Base-by-base conservation (phyloP, 1,139 yeast species). In the Schizosaccharomyces versatilis region DNA sequence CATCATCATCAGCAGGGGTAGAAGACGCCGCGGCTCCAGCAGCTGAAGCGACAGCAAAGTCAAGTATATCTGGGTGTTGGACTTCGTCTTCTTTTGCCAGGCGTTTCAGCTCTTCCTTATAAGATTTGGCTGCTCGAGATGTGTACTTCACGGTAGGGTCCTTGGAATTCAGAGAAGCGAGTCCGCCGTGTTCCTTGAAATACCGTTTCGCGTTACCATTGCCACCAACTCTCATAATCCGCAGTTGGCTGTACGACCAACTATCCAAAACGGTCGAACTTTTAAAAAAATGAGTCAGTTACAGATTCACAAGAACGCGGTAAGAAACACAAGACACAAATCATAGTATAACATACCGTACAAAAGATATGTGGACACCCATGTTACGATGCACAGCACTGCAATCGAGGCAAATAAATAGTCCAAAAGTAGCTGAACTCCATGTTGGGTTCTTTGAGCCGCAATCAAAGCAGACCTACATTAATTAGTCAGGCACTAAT, bases 361-460 rank as follows among this genome's bases (percentile, higher is more conserved):
- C 98, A 70, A 93, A 93, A 51, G 97, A 86, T 58, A 90, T 80
- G 68, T 93, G 98, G 53, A 90, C 98, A 44, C 99, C 99, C 56
- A 90, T 73, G 39, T 95, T 94, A 67, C 99, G 67, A 68, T 90
- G 99, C 59, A 84, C 74, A 54, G 98, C 96, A 47, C 97, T 95
- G 73, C 98, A 90, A 68, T 90, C 98, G 59, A 90, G 76, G 70
- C 99, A 93, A 65, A 90, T 86, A 67, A 86, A 86, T 59, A 88
- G 81, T 56, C 98, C 99, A 69, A 86, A 88, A 66, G 93, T 90
- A 52, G 97, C 96, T 9, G 96, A 84, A 3, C 98, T 95, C 99
- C 99, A 90, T 64, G 93, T 95, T 7, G 99, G 98, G 66, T 88
- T 88, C 59, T 94, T 94, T 3, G 96, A 94, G 47, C 75, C 76